Conservation (phyloP, 768 basidiomycete genomes). For the Panaeolus papilionaceus region DNA sequence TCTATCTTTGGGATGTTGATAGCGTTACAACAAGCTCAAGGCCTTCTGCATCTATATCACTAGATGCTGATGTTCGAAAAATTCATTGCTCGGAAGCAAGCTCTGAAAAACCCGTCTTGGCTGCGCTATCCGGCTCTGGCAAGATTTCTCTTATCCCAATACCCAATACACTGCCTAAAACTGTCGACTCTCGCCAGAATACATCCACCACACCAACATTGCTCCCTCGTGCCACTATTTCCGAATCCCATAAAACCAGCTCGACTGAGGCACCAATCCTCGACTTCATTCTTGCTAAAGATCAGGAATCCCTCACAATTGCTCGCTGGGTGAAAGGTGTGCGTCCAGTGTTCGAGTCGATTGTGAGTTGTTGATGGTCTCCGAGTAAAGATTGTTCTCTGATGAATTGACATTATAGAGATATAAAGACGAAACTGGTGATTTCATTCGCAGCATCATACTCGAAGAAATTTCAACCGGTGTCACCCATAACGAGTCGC, state of each 20-base stretch:
- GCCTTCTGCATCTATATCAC: conserved; percentile 62
- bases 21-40: conserved; percentile 50
- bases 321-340: conserved; percentile 62
- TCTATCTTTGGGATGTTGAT: conserved; percentile 65
- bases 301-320: conserved; percentile 38
- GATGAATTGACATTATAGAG: conserved; percentile 39
- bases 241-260: conserved; percentile 44
- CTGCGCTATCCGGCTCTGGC: conserved; percentile 60
- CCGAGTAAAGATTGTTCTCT: conserved; percentile 21
- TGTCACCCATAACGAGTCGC: conserved; percentile 14
- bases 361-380: conserved; percentile 50
- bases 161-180: conserved; percentile 48
- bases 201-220: conserved; percentile 57
- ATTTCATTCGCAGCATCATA: conserved; percentile 57
- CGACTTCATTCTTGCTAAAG: conserved; percentile 51
- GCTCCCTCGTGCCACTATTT: conserved; percentile 56
- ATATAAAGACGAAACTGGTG: conserved; percentile 59
- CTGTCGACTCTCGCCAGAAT: conserved; percentile 44
- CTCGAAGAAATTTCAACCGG: conserved; percentile 44
- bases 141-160: conserved; percentile 63
- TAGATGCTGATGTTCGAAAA: conserved; percentile 66
- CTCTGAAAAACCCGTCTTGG: conserved; percentile 50
- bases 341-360: conserved; percentile 61
- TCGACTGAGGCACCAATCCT: conserved; percentile 45
- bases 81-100: conserved; percentile 34